A percentile compares a stretch with the other conserved stretches of the same genome.
These are phyloP conservation scores for Triticum dicoccoides DNA, from an alignment of 176 grass and related monocot genomes.

Conservation along the genomic window DNA sequence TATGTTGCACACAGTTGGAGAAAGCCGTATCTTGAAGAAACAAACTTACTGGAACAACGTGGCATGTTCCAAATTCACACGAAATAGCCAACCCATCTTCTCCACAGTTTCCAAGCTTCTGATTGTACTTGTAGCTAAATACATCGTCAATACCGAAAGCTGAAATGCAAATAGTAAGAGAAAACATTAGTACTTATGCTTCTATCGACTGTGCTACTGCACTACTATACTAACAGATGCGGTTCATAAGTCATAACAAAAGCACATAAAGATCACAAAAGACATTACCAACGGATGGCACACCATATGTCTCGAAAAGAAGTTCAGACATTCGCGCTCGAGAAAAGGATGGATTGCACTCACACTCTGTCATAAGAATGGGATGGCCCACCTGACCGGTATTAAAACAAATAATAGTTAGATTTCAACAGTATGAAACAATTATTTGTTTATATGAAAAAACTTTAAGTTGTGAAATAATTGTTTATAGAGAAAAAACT, in stretches of 20 bases:
- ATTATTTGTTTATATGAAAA: slow-evolving; percentile 17
- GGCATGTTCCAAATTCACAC: slow-evolving; percentile 71
- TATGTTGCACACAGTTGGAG: background rate
- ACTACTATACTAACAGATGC: slow-evolving; percentile 7
- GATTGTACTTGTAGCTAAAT: slow-evolving; percentile 97
- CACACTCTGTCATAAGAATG: slow-evolving; percentile 97
- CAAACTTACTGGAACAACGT: slow-evolving; percentile 88
- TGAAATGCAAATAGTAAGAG: slow-evolving; percentile 29
- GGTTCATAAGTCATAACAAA: slow-evolving; percentile 34
- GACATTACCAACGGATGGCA: slow-evolving; percentile 81
- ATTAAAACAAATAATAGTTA: slow-evolving; percentile 24
- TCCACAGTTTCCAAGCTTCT: slow-evolving; percentile 83
- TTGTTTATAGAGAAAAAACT: background rate
- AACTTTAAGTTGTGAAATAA: background rate
- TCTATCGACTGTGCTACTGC: background rate
- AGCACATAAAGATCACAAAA: slow-evolving; percentile 25
- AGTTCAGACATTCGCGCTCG: slow-evolving; percentile 96
- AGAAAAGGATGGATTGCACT: slow-evolving; percentile 89
- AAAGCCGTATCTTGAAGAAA: slow-evolving; percentile 23
- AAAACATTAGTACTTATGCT: slow-evolving; percentile 8
- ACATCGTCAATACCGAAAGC: slow-evolving; percentile 86
- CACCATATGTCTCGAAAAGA: slow-evolving; percentile 91
- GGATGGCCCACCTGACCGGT: slow-evolving; percentile 80
- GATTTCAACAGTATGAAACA: background rate
- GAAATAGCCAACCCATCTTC: slow-evolving; percentile 93